Base-by-base conservation (phyloP, 2,329 filamentous ascomycete genomes). In the Apiospora sp. region DNA sequence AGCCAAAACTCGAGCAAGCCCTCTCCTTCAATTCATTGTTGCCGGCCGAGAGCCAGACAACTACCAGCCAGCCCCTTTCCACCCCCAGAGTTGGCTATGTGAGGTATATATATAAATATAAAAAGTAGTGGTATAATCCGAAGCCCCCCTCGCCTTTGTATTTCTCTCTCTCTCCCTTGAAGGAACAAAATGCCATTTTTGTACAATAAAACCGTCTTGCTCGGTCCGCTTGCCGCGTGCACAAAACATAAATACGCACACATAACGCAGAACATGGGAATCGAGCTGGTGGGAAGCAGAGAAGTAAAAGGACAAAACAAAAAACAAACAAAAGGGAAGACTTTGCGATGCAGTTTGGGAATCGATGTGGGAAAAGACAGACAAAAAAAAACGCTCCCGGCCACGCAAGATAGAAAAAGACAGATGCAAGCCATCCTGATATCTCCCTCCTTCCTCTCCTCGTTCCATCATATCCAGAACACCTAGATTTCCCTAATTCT, bases 391-490 rank as follows among this genome's bases (percentile, higher is more conserved):
- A 14, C 58, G 22, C 58, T 64, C 34, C 58, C 34, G 58, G 58
- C 19, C 58, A 64, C 34, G 34, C 34, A 41, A 41, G 16, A 71
- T 24, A 64, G 51, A 71, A 61, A 71, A 58, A 34, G 12, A n/a
- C n/a, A 7, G n/a, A 58, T 16, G 58, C 58, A 16, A 64, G 58
- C 58, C n/a, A 64, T 34, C 30, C 58, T 64, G 34, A 41, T n/a
- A 24, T 34, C 58, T 64, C 58, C 58, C 58, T 61, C n/a, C 14
- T 30, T 30, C 27, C 34, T 6, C 30, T 8, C 46, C 49, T 46
- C 24, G 19, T 64, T 64, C 54, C 30, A 22, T n/a, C 54, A 12
- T 71, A 71, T 71, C 41, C 69, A 71, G 69, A 61, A 71, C 24
- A 64, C 69, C 43, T 34, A 51, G 22, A 54, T 37, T 19, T 51